Evolutionary conservation across 129 eudicot genomes (phyloP), one percentile per base, ranked within the genome.

Genomic region (Artemisia annua): DNA sequence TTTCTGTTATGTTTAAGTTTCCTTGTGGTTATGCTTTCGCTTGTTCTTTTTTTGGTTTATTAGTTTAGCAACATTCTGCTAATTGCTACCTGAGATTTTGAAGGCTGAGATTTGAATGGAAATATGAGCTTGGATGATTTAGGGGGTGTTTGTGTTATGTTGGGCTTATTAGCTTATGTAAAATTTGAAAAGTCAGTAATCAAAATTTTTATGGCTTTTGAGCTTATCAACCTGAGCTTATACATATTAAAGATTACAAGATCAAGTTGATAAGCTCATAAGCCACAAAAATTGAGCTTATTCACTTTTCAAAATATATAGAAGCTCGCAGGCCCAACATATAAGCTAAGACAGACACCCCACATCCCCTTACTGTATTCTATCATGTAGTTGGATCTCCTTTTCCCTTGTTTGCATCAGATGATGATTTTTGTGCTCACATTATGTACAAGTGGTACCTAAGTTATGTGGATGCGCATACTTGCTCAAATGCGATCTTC

Each of bases 371-470:
- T 35, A 7, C 39, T 11, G 11, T 9, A 13, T 35, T 49, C 48
- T 19, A 26, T 73, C 54, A 12, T 8, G n/a, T 2, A 2, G 7
- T 15, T n/a, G 20, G 13, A 22, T 67, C 24, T 48, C 26, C 11
- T n/a, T 51, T 11, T 43, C 53, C 9, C 15, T 71, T 69, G 75
- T 71, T 58, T 70, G 65, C 35, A 20, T 44, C 56, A 9, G 11
- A 22, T 46, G 11, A 61, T 61, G 57, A 26, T 49, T 32, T 16
- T 73, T 51, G 63, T 73, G 69, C 68, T 49, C 49, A 49, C 14
- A 13, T 49, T 62, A 48, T 35, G 44, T 44, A 16, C 13, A 15
- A 59, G 60, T 46, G 58, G 17, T 14, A 60, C 39, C 35, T 28
- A 30, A 6, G 6, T 62, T 18, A n/a, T 61, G 59, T 49, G 51